phyloP scores from a whole-genome alignment of 306 rosid genomes.

The Echinosophora koreensis region DNA sequence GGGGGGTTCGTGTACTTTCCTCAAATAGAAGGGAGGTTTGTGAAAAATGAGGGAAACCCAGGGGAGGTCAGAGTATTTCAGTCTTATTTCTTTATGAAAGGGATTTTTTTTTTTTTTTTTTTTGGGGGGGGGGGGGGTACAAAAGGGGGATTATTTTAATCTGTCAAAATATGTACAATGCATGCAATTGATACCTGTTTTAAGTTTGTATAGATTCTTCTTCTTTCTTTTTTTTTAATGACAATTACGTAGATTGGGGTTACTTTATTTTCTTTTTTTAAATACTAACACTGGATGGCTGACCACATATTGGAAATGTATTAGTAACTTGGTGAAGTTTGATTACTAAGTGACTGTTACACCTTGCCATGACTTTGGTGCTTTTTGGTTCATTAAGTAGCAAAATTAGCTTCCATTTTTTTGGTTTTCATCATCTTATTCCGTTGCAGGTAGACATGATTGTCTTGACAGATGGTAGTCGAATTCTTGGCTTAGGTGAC shows the following conservation, averaged over 20 bases:
- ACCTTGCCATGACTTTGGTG: slow-evolving; percentile 6
- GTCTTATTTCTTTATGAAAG: neutral
- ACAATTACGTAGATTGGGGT: slow-evolving; percentile 2
- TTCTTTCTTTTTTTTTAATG: neutral
- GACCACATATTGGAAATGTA: too few species aligned
- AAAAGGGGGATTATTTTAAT: slow-evolving; percentile 4
- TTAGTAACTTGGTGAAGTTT: neutral
- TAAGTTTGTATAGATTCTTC: slow-evolving; percentile 6
- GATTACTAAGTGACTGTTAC: neutral
- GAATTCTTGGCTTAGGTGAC: slow-evolving; percentile 99
- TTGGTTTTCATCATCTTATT: slow-evolving; percentile 43
- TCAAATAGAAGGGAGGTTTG: neutral
- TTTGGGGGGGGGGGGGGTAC: too few species aligned
- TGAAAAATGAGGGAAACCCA: slow-evolving; percentile 5
- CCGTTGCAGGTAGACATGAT: slow-evolving; percentile 96
- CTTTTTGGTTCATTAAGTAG: slow-evolving; percentile 7
- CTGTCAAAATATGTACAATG: neutral
- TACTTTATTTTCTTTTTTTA: neutral
- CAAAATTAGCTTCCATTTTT: slow-evolving; percentile 23
- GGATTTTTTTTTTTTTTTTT: slow-evolving; percentile 8
- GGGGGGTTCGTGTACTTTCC: slow-evolving; percentile 21
- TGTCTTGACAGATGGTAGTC: slow-evolving; percentile 98
- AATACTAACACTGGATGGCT: neutral
- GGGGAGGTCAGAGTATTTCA: slow-evolving; percentile 27
- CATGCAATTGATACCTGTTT: slow-evolving; percentile 19